Percentiles rank a stretch among this genome's conserved stretches.
Evolutionary conservation across 2,329 filamentous ascomycete species (phyloP).

Genomic region (Arthrobotrys megalospora): DNA sequence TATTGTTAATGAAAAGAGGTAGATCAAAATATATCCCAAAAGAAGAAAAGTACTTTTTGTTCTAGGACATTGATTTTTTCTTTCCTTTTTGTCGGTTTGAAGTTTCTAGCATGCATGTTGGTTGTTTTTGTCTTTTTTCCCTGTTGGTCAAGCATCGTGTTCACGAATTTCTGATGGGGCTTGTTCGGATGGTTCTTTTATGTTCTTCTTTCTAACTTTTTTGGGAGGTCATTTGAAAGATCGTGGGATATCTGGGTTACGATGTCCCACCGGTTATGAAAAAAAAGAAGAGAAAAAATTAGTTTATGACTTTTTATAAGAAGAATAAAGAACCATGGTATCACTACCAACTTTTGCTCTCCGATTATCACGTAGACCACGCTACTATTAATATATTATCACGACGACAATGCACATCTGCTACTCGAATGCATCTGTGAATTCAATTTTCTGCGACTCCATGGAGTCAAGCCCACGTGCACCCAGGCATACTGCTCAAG

Average conservation of each 20-base stretch:
- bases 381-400: too few species aligned
- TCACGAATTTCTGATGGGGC: constrained; percentile 7
- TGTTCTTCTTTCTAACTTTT: background rate
- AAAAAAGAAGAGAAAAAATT: background rate
- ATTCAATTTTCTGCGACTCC: too few species aligned
- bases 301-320: background rate
- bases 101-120: constrained; percentile 12
- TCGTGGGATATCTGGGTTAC: constrained; percentile 13
- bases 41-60: constrained; percentile 40
- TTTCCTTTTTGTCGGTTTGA: constrained; percentile 1
- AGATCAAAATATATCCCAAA: constrained; percentile 17
- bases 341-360: constrained; percentile 5
- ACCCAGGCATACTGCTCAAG: too few species aligned
- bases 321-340: constrained; percentile 22
- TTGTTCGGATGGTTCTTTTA: constrained; percentile 11
- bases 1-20: constrained; percentile 35
- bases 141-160: background rate
- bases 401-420: too few species aligned
- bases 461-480: too few species aligned
- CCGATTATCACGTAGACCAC: background rate
- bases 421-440: too few species aligned
- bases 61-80: too few species aligned
- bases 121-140: constrained; percentile 11
- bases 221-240: constrained; percentile 47
- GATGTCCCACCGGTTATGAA: constrained; percentile 11